Conservation (phyloP, 257 asterid species). For the Gentiana straminea region DNA sequence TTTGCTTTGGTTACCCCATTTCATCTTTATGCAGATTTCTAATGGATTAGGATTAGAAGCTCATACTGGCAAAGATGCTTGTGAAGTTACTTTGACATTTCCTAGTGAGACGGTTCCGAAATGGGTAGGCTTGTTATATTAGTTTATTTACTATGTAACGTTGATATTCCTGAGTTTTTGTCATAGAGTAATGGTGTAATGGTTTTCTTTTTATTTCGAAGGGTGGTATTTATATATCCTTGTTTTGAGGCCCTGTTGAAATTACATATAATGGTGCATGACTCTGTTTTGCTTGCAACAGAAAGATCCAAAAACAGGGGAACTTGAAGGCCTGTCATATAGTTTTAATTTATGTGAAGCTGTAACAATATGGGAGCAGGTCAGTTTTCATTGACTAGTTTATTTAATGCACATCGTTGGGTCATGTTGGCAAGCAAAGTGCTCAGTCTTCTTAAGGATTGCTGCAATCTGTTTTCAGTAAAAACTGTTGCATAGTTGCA, state of each 20-base stretch:
- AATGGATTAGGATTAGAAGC: conserved; percentile 98
- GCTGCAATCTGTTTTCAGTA: not conserved
- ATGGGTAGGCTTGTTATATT: conserved; percentile 54
- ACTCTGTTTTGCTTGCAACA: conserved; percentile 21
- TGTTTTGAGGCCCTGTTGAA: not conserved
- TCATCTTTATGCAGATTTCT: conserved; percentile 47
- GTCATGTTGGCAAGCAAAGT: not conserved
- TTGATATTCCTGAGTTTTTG: not conserved
- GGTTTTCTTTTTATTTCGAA: not conserved
- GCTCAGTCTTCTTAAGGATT: not conserved
- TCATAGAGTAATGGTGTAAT: no score
- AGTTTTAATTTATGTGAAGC: conserved; percentile 85
- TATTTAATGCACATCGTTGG: not conserved
- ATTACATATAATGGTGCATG: not conserved
- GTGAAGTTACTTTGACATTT: conserved; percentile 60
- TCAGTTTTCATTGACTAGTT: conserved; percentile 11
- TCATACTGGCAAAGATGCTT: conserved; percentile 43
- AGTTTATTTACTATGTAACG: not conserved
- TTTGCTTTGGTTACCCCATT: conserved; percentile 6
- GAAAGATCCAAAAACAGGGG: conserved; percentile 96
- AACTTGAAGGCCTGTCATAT: conserved; percentile 74
- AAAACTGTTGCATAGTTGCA: not conserved
- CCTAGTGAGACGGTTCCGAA: conserved; percentile 71
- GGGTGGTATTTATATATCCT: not conserved
- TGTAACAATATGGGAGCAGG: conserved; percentile 99